A percentile compares a stretch with the other conserved stretches of the same genome.
Conservation (phyloP, 352 stramenopile species). For the Nothophytophthora sp. region DNA sequence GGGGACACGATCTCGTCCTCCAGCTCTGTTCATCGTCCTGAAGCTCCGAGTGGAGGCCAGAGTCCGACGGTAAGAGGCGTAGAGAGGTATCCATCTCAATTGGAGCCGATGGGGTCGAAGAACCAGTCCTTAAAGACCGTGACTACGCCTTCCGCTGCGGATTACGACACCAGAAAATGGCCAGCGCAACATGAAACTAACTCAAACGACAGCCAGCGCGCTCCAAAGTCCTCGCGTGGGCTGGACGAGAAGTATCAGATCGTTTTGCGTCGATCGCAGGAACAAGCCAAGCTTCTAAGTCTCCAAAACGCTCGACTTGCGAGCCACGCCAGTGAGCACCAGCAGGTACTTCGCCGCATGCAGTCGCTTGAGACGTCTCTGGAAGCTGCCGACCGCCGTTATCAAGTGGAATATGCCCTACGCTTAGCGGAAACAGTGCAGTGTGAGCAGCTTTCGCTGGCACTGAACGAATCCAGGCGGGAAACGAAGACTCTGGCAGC, state of each 20-base stretch:
- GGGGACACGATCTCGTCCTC: no score
- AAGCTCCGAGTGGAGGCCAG: no score
- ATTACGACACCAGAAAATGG: constrained; percentile 24
- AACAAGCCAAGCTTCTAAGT: constrained; percentile 69
- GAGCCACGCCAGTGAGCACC: constrained; percentile 54
- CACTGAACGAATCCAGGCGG: constrained; percentile 47
- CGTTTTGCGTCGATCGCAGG: constrained; percentile 50
- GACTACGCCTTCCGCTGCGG: no score
- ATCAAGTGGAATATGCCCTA: constrained; percentile 53
- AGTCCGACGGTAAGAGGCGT: no score
- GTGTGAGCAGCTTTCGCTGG: constrained; percentile 51
- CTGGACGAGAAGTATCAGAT: constrained; percentile 61
- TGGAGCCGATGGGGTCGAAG: no score
- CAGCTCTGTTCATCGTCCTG: no score
- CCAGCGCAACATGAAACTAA: constrained; percentile 25
- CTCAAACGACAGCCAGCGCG: constrained; percentile 20
- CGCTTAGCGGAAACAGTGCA: constrained; percentile 54
- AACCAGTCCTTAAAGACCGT: no score
- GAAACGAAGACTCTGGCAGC: constrained; percentile 49
- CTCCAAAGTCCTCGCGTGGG: constrained; percentile 28
- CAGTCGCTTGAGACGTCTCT: constrained; percentile 46
- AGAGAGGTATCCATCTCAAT: no score
- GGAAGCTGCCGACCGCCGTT: constrained; percentile 34
- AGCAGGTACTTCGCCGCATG: constrained; percentile 58
- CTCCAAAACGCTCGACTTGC: constrained; percentile 58